A percentile compares a stretch with the other conserved stretches of the same genome.
Evolutionary conservation across 2,329 filamentous ascomycete species (phyloP).

Genomic region (Balansia obtecta): DNA sequence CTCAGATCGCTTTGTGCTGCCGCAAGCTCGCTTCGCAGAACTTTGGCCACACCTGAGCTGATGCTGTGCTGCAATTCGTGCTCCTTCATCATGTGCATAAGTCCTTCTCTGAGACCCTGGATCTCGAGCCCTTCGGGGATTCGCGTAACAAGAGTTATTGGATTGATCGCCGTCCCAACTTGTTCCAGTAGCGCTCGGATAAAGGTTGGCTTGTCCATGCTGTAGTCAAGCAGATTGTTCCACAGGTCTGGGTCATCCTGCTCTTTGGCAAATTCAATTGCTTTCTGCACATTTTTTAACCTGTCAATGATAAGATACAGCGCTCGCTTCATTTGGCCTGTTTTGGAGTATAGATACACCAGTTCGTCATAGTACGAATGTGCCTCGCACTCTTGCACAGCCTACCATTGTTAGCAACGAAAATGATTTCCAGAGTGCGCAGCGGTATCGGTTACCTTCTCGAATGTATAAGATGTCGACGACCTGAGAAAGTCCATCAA

Average conservation of each 20-base stretch:
- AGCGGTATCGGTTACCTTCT: constrained; percentile 37
- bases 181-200: constrained; percentile 86
- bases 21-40: constrained; percentile 78
- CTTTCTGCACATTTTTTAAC: constrained; percentile 81
- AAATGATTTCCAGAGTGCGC: not conserved
- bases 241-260: constrained; percentile 87
- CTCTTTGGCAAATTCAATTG: constrained; percentile 88
- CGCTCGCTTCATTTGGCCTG: constrained; percentile 83
- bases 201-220: constrained; percentile 94
- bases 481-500: constrained; percentile 80
- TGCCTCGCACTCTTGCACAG: constrained; percentile 64
- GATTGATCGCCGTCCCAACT: constrained; percentile 86
- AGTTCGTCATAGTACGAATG: constrained; percentile 78
- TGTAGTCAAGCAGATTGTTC: constrained; percentile 89
- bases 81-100: constrained; percentile 85
- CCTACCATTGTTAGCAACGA: constrained; percentile 29
- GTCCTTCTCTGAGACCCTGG: constrained; percentile 74
- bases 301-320: constrained; percentile 88
- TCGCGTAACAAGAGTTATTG: constrained; percentile 75
- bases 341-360: constrained; percentile 93
- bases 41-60: constrained; percentile 75
- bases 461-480: constrained; percentile 80
- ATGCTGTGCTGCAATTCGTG: constrained; percentile 94
- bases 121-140: constrained; percentile 93
- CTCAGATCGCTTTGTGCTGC: constrained; percentile 71